Evolutionary conservation across 108 stramenopile species (phyloP).

Genomic region (Halocafeteria seosinensis): DNA sequence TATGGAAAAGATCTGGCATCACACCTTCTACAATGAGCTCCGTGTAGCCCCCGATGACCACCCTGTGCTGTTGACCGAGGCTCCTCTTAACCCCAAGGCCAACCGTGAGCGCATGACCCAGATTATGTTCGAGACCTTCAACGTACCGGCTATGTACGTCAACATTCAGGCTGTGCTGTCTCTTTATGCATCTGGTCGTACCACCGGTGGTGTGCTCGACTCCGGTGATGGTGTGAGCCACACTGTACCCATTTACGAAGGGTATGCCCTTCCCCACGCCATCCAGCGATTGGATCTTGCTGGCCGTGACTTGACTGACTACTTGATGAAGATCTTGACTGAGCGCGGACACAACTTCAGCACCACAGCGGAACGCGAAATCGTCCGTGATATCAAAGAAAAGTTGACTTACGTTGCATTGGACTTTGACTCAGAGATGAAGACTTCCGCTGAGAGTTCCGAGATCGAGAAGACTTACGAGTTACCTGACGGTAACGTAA

Average conservation of each 20-base stretch:
- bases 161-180: conserved; percentile 99
- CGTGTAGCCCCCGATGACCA: conserved; percentile 88
- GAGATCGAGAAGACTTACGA: conserved; percentile 46
- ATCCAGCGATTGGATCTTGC: conserved; percentile 76
- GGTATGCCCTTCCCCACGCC: conserved; percentile 84
- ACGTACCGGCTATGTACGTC: conserved; percentile 99
- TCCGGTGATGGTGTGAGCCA: conserved; percentile 78
- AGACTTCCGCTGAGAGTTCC: conserved; percentile 38
- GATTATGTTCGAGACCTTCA: conserved; percentile 99
- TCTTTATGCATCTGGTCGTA: conserved; percentile 64
- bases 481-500: conserved; percentile 44
- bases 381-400: conserved; percentile 52
- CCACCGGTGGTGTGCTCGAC: conserved; percentile 81
- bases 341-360: conserved; percentile 45
- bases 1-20: conserved; percentile 96
- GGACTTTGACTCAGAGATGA: conserved; percentile 48
- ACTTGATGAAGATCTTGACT: conserved; percentile 74
- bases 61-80: conserved; percentile 96
- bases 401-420: conserved; percentile 48
- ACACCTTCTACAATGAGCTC: conserved; percentile 78
- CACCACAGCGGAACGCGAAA: conserved; percentile 46
- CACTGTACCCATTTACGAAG: conserved; percentile 88
- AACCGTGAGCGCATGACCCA: conserved; percentile 99
- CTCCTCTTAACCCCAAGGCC: conserved; percentile 98
- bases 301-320: conserved; percentile 77